phyloP scores from a whole-genome alignment of 805 yeast genomes.

The Sugiyamaella qingdaonensis region DNA sequence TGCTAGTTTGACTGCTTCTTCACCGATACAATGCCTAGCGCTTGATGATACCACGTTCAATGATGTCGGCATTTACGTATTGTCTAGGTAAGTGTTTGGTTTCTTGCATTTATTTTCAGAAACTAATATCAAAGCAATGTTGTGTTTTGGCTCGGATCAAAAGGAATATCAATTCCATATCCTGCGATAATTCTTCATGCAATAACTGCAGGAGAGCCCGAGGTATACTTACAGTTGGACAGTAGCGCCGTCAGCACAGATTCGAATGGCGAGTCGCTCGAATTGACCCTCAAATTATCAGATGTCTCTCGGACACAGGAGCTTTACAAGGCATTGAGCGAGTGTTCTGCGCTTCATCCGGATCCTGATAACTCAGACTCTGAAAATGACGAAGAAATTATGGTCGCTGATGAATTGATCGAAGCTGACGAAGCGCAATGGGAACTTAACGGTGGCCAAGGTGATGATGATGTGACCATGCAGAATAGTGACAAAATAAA shows the following conservation, averaged over 20 bases:
- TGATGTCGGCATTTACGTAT: constrained; percentile 21
- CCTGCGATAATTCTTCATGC: constrained; percentile 28
- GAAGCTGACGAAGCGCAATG: constrained; percentile 1
- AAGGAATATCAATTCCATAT: constrained; percentile 24
- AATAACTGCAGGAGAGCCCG: constrained; percentile 13
- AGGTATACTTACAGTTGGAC: constrained; percentile 24
- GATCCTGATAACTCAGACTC: constrained; percentile 18
- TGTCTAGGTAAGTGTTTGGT: constrained; percentile 24
- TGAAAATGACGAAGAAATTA: constrained; percentile 10
- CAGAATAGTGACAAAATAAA: constrained; percentile 4
- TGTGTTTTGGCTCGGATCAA: constrained; percentile 22
- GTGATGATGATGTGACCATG: constrained; percentile 15
- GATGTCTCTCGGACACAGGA: not conserved
- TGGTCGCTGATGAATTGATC: constrained; percentile 7
- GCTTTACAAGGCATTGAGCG: constrained; percentile 22
- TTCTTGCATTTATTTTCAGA: not conserved
- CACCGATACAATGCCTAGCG: not conserved
- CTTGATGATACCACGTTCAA: not conserved
- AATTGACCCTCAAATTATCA: constrained; percentile 11
- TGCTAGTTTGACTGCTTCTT: constrained; percentile 6
- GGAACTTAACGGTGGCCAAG: constrained; percentile 16
- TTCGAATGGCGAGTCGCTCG: constrained; percentile 8
- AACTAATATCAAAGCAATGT: not conserved
- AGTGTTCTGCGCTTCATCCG: constrained; percentile 25
- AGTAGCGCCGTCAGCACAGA: not conserved